Base-by-base conservation (phyloP, 805 yeast species). In the Nakazawaea anatomiae region DNA sequence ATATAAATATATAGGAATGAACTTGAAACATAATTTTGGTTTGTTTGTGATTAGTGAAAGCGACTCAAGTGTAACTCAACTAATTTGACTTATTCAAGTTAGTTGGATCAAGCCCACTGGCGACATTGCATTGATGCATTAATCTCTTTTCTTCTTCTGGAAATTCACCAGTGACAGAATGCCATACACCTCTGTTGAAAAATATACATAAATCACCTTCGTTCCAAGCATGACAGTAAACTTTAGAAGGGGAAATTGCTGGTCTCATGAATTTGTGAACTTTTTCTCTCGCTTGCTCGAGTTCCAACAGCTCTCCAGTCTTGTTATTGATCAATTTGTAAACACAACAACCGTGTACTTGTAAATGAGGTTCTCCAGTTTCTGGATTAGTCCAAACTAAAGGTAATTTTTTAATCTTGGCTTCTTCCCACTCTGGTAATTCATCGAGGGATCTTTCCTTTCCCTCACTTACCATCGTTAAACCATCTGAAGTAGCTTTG, bases 101-200 rank as follows among this genome's bases (percentile, higher is more conserved):
- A 6, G 35, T 38, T n/a, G 96, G 96, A 61, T 86, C 92, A 12
- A 62, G 57, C 7, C 89, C 91, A 62, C 89, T 80, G 25, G 96
- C 96, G 64, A 89, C 87, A 70, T 89, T 89, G 70, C 96, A 89
- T 71, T 89, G 96, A 64, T 89, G 96, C 95, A 89, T 89, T 62
- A 89, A 73, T 67, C 96, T 79, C 60, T 79, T 81, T 63, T 89
- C 94, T 45, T 85, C 88, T 18, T 77, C 76, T 18, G 79, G 83
- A 68, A 89, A 85, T 67, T 89, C 96, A 48, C 96, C 96, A 12
- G 96, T 89, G 34, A 89, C 96, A 1, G 92, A 82, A 64, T 89
- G 96, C 86, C 92, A 87, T 9, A 89, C 91, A 42, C 96, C 96
- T 64, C 92, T 77, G 74, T 89, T 89, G 69, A 75, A 89, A 74